A percentile compares a stretch with the other conserved stretches of the same genome.
Evolutionary conservation across 2,329 filamentous ascomycete genomes (phyloP).

Genomic region (Paraconiothyrium sp.): DNA sequence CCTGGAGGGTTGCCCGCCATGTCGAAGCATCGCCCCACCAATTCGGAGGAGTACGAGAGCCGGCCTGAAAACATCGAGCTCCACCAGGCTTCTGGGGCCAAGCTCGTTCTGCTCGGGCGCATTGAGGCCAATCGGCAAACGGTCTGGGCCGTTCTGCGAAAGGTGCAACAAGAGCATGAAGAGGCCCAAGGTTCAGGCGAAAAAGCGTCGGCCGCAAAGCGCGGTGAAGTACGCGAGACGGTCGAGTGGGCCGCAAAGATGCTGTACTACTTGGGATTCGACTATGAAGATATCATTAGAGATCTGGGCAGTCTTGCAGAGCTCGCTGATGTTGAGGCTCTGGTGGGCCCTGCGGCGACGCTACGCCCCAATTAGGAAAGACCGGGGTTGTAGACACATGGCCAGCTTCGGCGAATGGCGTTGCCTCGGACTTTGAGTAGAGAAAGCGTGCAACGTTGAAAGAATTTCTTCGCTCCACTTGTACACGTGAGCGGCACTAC

Average conservation of each 20-base stretch:
- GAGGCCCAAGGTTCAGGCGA: slow-evolving; percentile 26
- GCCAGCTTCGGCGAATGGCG: slow-evolving; percentile 31
- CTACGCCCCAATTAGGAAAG: slow-evolving; percentile 9
- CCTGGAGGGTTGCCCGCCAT: slow-evolving; percentile 46
- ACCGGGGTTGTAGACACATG: slow-evolving; percentile 12
- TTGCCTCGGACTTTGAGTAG: slow-evolving; percentile 11
- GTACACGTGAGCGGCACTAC: slow-evolving; percentile 6
- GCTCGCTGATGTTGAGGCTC: slow-evolving; percentile 44
- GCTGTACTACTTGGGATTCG: slow-evolving; percentile 43
- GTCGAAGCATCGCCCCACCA: slow-evolving; percentile 37
- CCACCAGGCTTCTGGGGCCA: slow-evolving; percentile 36
- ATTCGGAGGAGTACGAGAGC: slow-evolving; percentile 33
- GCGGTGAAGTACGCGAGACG: slow-evolving; percentile 36
- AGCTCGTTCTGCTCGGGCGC: slow-evolving; percentile 40
- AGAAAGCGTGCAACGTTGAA: slow-evolving; percentile 8
- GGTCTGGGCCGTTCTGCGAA: slow-evolving; percentile 43
- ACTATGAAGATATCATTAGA: slow-evolving; percentile 43
- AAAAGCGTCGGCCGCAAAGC: slow-evolving; percentile 23
- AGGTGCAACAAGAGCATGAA: slow-evolving; percentile 44
- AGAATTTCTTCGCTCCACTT: background rate
- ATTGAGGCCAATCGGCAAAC: slow-evolving; percentile 45
- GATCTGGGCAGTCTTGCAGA: slow-evolving; percentile 43
- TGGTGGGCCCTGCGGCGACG: slow-evolving; percentile 20
- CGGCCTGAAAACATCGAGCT: slow-evolving; percentile 43
- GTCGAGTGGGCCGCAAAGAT: slow-evolving; percentile 43